These are phyloP conservation scores for Septoria petroselini DNA, from an alignment of 2,329 filamentous ascomycete genomes.

Conservation along the genomic window DNA sequence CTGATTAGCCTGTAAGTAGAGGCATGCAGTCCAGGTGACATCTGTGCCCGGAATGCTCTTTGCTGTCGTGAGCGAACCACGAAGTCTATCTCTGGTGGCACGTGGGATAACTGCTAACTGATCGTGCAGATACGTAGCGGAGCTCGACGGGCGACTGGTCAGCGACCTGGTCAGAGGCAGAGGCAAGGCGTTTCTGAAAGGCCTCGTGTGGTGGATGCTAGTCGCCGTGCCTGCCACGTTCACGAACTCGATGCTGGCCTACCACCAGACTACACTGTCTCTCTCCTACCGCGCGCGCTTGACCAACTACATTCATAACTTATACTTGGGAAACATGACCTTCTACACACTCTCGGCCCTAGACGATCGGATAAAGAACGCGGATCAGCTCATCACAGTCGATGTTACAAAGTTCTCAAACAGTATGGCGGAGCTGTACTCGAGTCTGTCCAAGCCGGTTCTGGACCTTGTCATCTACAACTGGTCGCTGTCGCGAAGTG, in stretches of 20 bases:
- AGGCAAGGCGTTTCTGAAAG: conserved; percentile 81
- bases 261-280: conserved; percentile 92
- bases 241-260: conserved; percentile 97
- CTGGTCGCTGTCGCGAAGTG: conserved; percentile 85
- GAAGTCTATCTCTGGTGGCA: not conserved
- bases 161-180: conserved; percentile 88
- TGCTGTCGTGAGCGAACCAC: no score
- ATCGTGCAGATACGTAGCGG: conserved; percentile 72
- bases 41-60: no score
- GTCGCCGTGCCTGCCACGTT: conserved; percentile 91
- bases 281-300: conserved; percentile 88
- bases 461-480: conserved; percentile 97
- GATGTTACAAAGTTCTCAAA: conserved; percentile 97
- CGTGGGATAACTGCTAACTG: not conserved
- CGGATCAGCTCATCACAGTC: conserved; percentile 93
- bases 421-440: conserved; percentile 90
- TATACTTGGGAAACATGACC: conserved; percentile 94
- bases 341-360: conserved; percentile 95
- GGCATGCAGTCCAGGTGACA: no score
- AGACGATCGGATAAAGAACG: conserved; percentile 97
- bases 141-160: conserved; percentile 90
- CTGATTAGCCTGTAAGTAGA: conserved; percentile 72
- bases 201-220: conserved; percentile 97
- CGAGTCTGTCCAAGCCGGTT: conserved; percentile 90
- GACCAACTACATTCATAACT: conserved; percentile 92